These are phyloP conservation scores for Picea abies DNA, from an alignment of 83 land plant genomes.

Conservation along the genomic window DNA sequence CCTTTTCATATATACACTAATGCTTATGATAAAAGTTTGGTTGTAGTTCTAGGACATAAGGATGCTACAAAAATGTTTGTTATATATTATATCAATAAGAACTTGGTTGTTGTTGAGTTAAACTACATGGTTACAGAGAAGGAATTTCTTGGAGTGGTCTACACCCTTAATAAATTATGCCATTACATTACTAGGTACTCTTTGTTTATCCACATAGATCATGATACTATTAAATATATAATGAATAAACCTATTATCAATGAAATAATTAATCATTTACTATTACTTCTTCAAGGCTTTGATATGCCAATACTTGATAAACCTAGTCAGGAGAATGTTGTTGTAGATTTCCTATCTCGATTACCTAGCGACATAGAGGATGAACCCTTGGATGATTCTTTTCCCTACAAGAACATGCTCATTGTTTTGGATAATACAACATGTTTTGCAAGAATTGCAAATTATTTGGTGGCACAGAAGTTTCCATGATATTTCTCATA, in stretches of 20 bases:
- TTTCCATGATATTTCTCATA: too few relatives aligned
- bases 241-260: neutral
- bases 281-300: neutral
- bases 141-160: too few relatives aligned
- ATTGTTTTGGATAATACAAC: neutral
- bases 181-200: neutral
- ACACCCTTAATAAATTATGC: neutral
- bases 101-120: neutral
- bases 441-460: neutral
- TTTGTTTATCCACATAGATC: neutral
- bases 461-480: too few relatives aligned
- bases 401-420: neutral
- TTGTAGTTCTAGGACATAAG: neutral
- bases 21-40: neutral
- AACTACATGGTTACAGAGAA: too few relatives aligned
- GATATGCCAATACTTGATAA: too few relatives aligned
- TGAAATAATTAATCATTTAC: neutral
- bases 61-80: neutral
- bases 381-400: too few relatives aligned
- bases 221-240: neutral
- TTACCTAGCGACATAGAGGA: too few relatives aligned
- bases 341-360: too few relatives aligned
- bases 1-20: neutral
- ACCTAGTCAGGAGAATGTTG: too few relatives aligned
- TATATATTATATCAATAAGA: too few relatives aligned